Base-by-base conservation (phyloP, 805 yeast species). In the Metschnikowia bowlesiae region DNA sequence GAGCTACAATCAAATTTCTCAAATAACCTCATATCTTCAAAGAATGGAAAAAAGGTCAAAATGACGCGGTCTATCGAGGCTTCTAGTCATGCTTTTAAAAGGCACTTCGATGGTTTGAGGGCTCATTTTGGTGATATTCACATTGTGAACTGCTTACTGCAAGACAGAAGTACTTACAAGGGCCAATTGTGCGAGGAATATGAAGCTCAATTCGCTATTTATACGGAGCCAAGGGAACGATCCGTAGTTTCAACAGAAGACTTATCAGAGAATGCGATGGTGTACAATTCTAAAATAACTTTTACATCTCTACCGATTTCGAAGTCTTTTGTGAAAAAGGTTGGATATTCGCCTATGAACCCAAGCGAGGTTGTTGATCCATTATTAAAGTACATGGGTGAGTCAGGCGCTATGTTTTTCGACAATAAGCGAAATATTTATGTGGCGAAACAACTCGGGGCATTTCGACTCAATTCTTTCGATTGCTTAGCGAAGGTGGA, bases 11-110 rank as follows among this genome's bases (percentile, higher is more conserved):
- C 67, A 46, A 73, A 72, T 52, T 65, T 78, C 46, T 52, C 66
- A 10, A 69, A 67, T 41, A 66, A 62, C 49, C 49, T 71, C 37
- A 51, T 79, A 8, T 63, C 74, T 8, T 52, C 62, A 7, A 64
- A 61, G 35, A 62, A 60, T 43, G 74, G 76, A n/a, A 76, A 73
- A 53, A 69, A 69, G 36, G 58, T 74, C 10, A 69, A 70, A 10
- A 75, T 79, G 52, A 77, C 81, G 1, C 66, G 82, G 45, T 78
- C 83, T 0, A 71, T 72, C 44, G 84, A 80, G 50, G 80, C 83
- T 1, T 73, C 82, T 2, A 78, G 73, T 47, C 79, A 76, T 62
- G 81, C 83, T 0, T 75, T 80, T 47, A 57, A 65, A 22, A 67
- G 77, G 37, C 83, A 80, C 57, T 78, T 80, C 55, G 82, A 79